Conservation (phyloP, 2,329 filamentous ascomycete genomes). For the Fulvia fulva region DNA sequence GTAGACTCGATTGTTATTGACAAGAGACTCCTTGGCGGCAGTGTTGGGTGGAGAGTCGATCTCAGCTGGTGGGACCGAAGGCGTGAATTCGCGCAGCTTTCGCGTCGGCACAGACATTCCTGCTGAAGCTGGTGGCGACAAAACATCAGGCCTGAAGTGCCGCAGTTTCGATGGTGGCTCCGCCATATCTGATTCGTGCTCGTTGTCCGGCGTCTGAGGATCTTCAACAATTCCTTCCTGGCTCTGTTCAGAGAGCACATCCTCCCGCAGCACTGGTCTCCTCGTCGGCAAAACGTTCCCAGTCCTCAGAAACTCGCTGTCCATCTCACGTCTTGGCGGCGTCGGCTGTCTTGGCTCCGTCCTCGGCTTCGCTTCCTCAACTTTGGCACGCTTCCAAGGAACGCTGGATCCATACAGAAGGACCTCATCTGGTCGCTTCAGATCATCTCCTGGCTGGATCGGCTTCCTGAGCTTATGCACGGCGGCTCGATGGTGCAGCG, state of each 20-base stretch:
- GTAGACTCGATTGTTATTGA: constrained; percentile 23
- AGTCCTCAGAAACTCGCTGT: constrained; percentile 19
- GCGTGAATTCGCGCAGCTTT: constrained; percentile 11
- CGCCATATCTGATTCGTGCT: background rate
- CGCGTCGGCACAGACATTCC: background rate
- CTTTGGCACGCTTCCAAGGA: constrained; percentile 6
- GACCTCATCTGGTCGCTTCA: constrained; percentile 18
- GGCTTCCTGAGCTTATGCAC: constrained; percentile 19
- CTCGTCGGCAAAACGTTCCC: constrained; percentile 9
- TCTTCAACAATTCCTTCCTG: background rate
- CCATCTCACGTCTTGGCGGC: constrained; percentile 18
- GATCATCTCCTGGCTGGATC: constrained; percentile 21
- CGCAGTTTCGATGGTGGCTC: background rate
- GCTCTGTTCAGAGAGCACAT: background rate
- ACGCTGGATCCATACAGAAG: constrained; percentile 14
- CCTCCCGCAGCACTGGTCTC: background rate
- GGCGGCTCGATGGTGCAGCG: constrained; percentile 11
- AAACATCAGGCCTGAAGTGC: constrained; percentile 11
- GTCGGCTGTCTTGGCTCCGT: constrained; percentile 1
- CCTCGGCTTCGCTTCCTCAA: constrained; percentile 9
- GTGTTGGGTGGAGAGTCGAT: constrained; percentile 11
- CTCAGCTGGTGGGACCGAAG: constrained; percentile 3
- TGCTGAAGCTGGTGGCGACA: constrained; percentile 13
- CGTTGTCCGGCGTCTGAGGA: background rate
- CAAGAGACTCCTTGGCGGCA: constrained; percentile 18